Evolutionary conservation across 768 basidiomycete species (phyloP), one percentile per base, ranked within the genome.

Genomic region (Leucosporidium creatinivorum): DNA sequence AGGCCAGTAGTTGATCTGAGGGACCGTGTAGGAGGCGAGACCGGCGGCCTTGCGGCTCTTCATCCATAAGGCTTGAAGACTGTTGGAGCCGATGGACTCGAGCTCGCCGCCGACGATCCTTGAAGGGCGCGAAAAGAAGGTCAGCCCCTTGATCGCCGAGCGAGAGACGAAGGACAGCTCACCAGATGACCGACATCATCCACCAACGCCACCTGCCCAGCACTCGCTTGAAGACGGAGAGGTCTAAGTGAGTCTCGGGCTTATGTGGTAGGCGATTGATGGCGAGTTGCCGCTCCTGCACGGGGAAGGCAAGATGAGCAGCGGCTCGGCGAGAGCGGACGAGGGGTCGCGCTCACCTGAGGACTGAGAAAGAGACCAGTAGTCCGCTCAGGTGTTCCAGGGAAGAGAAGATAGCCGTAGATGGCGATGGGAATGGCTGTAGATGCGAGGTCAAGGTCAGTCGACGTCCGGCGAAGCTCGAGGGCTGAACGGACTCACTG

Each of bases 321-420:
- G 39, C 8, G 15, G 39, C 39, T 44, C 39, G 39, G 39, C 39
- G 39, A 15, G 25, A 26, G 39, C 36, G 4, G 28, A 33, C 31
- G 50, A 67, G 55, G 36, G 62, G 33, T 3, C 6, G 13, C 6
- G 39, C 39, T 54, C 9, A 58, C 86, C 78, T 86, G 82, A 69
- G 82, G 74, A 4, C 82, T 83, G 15, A 89, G 80, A 77, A 87
- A 89, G 63, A 85, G 85, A 2, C 85, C 86, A 30, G 77, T 82
- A 4, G 86, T 87, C 0, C 84, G 85, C 21, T 81, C 79, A 1
- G 87, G 88, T 12, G 85, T 81, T 74, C 88, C 86, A 21, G 88
- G 89, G 75, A 89, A 89, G 44, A 87, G 80, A 33, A 86, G 3
- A 31, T 60, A 68, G 62, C 67, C 67, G 52, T 68, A 63, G 49